Conservation (phyloP, 2,329 filamentous ascomycete genomes). For the Aspergillus vadensis region DNA sequence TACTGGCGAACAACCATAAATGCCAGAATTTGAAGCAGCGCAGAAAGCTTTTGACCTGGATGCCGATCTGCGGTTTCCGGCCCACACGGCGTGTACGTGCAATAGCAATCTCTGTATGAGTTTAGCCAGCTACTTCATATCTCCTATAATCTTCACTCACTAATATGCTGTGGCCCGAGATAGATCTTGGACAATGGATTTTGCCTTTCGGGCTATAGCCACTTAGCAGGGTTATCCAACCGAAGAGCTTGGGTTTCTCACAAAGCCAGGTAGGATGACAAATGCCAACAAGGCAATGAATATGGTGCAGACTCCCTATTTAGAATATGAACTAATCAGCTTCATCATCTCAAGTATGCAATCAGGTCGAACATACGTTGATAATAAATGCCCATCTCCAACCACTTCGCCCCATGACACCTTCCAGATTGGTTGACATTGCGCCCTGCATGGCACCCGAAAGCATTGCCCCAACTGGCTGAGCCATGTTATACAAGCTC, state of each 20-base stretch:
- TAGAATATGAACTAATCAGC: background rate
- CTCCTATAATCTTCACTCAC: background rate
- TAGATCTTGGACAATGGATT: conserved; percentile 5
- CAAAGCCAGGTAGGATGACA: conserved; percentile 7
- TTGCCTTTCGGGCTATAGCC: background rate
- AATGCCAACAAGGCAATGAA: conserved; percentile 6
- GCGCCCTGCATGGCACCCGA: conserved; percentile 12
- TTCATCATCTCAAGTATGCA: too few relatives aligned
- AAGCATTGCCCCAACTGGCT: conserved; percentile 11
- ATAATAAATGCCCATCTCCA: conserved; percentile 15
- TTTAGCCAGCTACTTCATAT: background rate
- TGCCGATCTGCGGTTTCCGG: conserved; percentile 5
- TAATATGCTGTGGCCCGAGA: background rate
- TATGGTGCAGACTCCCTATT: conserved; percentile 5
- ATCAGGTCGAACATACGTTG: background rate
- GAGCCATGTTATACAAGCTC: conserved; percentile 13
- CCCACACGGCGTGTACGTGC: conserved; percentile 7
- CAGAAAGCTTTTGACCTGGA: conserved; percentile 1
- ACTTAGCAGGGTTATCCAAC: background rate
- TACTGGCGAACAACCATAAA: conserved; percentile 7
- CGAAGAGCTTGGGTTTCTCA: background rate
- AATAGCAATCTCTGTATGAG: background rate
- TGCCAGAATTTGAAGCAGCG: conserved; percentile 6
- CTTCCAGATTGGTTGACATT: conserved; percentile 10
- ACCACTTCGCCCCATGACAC: conserved; percentile 6